phyloP scores from a whole-genome alignment of 2,329 filamentous ascomycete species.

The Colletotrichum paranaense region DNA sequence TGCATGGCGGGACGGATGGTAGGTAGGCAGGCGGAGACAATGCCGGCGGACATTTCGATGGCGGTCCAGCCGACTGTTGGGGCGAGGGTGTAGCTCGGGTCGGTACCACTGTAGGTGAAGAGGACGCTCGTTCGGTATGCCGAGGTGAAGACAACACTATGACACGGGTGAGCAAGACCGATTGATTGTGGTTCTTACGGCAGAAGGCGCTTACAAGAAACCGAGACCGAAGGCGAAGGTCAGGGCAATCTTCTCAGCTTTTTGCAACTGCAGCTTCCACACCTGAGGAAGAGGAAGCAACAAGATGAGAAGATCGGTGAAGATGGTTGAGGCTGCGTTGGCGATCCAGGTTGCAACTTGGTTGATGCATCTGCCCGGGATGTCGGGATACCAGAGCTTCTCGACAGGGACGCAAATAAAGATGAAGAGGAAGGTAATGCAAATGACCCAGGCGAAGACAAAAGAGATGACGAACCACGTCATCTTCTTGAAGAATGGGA shows the following conservation, averaged over 20 bases:
- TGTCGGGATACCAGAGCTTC: conserved; percentile 58
- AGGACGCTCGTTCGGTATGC: conserved; percentile 59
- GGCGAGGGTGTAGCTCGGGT: conserved; percentile 59
- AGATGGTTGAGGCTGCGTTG: conserved; percentile 59
- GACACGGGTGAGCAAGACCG: neutral
- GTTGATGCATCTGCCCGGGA: conserved; percentile 60
- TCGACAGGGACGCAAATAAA: conserved; percentile 64
- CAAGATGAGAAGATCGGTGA: conserved; percentile 59
- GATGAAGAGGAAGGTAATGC: conserved; percentile 60
- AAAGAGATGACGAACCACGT: conserved; percentile 54
- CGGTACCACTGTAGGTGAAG: conserved; percentile 52
- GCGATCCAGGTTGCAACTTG: conserved; percentile 62
- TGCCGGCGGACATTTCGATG: conserved; percentile 61
- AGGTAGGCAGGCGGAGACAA: conserved; percentile 64
- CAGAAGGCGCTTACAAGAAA: conserved; percentile 49
- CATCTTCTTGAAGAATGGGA: conserved; percentile 54
- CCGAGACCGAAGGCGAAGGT: conserved; percentile 57
- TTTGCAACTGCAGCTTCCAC: conserved; percentile 56
- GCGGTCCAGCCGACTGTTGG: conserved; percentile 59
- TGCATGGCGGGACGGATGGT: conserved; percentile 60
- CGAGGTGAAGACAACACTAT: conserved; percentile 59
- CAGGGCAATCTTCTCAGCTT: conserved; percentile 54
- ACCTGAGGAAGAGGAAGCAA: conserved; percentile 57
- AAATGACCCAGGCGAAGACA: conserved; percentile 58
- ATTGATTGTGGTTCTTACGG: accelerated